phyloP scores from a whole-genome alignment of 73 alveolate genomes.

The Paramecium primaurelia region DNA sequence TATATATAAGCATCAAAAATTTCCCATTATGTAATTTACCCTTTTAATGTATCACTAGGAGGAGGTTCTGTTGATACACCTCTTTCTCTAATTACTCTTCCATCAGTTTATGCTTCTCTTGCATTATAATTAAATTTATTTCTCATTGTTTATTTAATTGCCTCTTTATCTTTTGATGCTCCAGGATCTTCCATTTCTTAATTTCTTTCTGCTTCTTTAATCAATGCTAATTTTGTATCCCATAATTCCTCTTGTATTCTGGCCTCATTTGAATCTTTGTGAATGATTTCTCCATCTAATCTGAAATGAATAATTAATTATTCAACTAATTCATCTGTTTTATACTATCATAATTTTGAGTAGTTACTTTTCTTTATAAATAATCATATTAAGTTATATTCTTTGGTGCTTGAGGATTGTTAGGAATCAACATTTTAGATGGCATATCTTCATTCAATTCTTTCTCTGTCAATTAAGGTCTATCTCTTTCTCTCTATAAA shows the following conservation, averaged over 20 bases:
- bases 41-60: conserved; percentile 77
- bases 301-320: conserved; percentile 81
- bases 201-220: conserved; percentile 78
- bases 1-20: conserved; percentile 96
- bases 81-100: conserved; percentile 82
- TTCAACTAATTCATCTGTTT: conserved; percentile 87
- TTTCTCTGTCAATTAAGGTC: conserved; percentile 58
- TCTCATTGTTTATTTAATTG: conserved; percentile 81
- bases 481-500: conserved; percentile 18
- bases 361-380: conserved; percentile 65
- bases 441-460: conserved; percentile 79
- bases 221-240: conserved; percentile 73
- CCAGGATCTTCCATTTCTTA: conserved; percentile 70
- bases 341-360: conserved; percentile 46
- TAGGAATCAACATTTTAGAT: conserved; percentile 71
- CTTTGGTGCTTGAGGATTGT: conserved; percentile 89
- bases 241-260: conserved; percentile 80
- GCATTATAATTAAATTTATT: conserved; percentile 92
- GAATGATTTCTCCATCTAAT: conserved; percentile 76
- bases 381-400: conserved; percentile 73
- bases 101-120: conserved; percentile 89
- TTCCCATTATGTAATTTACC: conserved; percentile 98
- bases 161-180: conserved; percentile 61
- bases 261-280: conserved; percentile 84
- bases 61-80: conserved; percentile 94